Base-by-base conservation (phyloP, 2,329 filamentous ascomycete genomes). In the Harringtonia aguacate region DNA sequence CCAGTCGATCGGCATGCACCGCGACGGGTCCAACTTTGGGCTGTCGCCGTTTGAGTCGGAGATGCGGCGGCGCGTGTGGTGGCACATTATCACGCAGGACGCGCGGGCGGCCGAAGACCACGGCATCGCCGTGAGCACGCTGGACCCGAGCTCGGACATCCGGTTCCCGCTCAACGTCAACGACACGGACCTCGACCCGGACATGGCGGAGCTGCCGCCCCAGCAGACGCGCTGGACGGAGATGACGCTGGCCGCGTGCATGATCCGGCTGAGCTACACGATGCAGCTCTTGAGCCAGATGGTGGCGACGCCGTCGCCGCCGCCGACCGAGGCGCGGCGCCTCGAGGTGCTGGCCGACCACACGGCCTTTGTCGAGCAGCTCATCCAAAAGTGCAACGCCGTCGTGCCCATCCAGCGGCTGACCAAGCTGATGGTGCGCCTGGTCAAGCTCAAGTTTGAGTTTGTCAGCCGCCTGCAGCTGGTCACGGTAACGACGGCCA, bases 101-200 rank as follows among this genome's bases (percentile, higher is more conserved):
- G 39, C 31, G 4, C 49, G 50, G 4, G 64, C 69, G 6, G 68
- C 69, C 8, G 72, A 77, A 52, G 73, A 77, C 46, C 69, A 75
- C 50, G 73, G 73, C 3, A 38, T 51, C 31, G 44, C 37, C 17
- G 34, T 51, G 12, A 20, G 30, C 21, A 17, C 33, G 13, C 65
- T 69, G 49, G 65, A 70, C 2, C 67, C 20, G 1, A 10, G 64
- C 1, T 20, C 30, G 5, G 70, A 73, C 39, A 69, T 67, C 0
- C 66, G 68, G 41, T 63, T 72, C 59, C 70, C 72, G 8, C 57
- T 71, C 8, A 77, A 77, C 44, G 56, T 75, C 41, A 69, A 75
- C 46, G 73, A 77, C 47, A 52, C 49, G 24, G 68, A 71, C 34
- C 55, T 76, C 4, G 51, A 57, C 12, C 67, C 70, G 1, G 56